Evolutionary conservation across 768 basidiomycete species (phyloP), one percentile per base, ranked within the genome.

Genomic region (Crepidotus variabilis): DNA sequence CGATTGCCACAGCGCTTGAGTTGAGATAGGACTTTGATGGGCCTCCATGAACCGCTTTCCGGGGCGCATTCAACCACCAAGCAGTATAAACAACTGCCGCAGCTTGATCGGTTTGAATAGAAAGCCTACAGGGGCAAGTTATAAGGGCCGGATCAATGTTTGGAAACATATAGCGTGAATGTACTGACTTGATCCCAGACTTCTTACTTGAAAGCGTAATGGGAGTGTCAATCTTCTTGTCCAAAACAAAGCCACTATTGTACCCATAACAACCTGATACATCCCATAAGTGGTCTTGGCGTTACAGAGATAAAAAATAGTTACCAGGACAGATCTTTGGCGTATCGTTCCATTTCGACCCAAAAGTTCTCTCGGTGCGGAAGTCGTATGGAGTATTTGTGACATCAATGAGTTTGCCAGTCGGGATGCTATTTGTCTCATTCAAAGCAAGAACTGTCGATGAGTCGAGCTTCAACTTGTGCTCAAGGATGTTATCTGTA

Each of bases 181-280:
- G 21, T 21, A 49, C 68, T 22, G 51, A 80, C 79, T 71, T 69
- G 57, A 84, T 81, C 2, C 82, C 81, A 16, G 81, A 81, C 1
- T 66, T 60, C 28, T 76, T 70, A 59, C 81, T 81, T 72, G 73
- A 78, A 2, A 84, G 71, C 1, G 76, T 68, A 16, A 77, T 69
- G 6, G 68, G 69, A 8, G 71, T 62, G 2, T 50, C 64, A 8
- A 59, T 51, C 22, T 58, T 59, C 20, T 73, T 66, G 65, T 82
- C 79, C 54, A 81, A 79, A 4, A 83, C 70, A 77, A 77, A 83
- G 28, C 73, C 73, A 61, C 72, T 71, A 60, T 84, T 80, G 60
- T 80, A 81, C 0, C 81, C 80, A 43, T 69, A 67, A 61, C 78
- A 81, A 20, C 72, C 78, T 77, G 49, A 33, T 13, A 11, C 7